Conservation (phyloP, 805 yeast species). For the Wickerhamomyces bovis region DNA sequence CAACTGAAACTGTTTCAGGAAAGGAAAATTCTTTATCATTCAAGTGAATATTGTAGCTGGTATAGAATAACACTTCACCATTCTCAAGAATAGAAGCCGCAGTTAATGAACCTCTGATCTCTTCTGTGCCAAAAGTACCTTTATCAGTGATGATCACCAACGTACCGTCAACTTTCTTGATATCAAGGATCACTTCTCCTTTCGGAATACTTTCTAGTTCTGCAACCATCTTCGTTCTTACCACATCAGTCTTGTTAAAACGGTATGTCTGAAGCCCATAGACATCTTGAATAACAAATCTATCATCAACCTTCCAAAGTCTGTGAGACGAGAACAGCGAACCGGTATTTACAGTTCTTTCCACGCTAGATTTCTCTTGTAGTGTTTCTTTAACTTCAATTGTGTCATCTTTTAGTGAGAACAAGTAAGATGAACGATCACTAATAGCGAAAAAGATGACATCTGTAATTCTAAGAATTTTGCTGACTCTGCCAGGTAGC, state of each 20-base stretch:
- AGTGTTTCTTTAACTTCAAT: background rate
- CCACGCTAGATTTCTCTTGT: background rate
- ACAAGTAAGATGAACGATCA: background rate
- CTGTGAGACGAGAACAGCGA: background rate
- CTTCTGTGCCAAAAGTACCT: background rate
- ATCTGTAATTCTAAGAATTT: background rate
- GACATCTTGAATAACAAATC: background rate
- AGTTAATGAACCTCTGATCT: background rate
- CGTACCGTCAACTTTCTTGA: background rate
- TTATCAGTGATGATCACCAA: background rate
- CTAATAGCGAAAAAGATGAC: background rate
- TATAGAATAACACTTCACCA: background rate
- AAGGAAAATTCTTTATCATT: background rate
- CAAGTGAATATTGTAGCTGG: background rate
- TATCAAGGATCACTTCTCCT: background rate
- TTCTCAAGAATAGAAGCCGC: background rate
- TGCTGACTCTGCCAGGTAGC: background rate
- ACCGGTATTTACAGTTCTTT: background rate
- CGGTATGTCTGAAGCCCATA: background rate
- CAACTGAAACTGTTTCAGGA: background rate
- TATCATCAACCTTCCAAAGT: background rate
- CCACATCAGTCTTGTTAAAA: background rate
- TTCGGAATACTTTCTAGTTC: background rate
- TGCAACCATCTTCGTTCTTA: background rate
- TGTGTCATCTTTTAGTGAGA: background rate